Evolutionary conservation across 2,329 filamentous ascomycete genomes (phyloP).

Genomic region (Colletotrichum shisoi): DNA sequence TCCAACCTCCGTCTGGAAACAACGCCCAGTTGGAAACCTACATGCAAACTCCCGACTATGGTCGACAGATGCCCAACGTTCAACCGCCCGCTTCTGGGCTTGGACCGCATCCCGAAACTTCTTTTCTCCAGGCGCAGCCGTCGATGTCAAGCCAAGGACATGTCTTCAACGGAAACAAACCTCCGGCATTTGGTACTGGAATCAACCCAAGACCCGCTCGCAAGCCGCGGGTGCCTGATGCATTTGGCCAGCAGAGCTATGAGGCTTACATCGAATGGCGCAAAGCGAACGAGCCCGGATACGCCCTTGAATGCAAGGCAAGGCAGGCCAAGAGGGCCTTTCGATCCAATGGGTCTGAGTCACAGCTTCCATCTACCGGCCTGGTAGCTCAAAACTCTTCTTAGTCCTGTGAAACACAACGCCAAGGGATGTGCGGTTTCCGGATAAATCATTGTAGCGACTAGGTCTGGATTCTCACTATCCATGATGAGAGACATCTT

Average conservation of each 20-base stretch:
- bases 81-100: not conserved
- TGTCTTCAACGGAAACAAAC: constrained; percentile 3
- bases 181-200: not conserved
- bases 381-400: not conserved
- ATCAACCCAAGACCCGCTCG: constrained; percentile 43
- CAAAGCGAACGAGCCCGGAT: constrained; percentile 58
- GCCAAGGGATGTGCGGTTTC: not conserved
- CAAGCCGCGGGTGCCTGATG: constrained; percentile 54
- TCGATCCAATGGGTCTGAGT: not conserved
- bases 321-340: constrained; percentile 40
- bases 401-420: not conserved
- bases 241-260: constrained; percentile 55
- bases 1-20: not conserved
- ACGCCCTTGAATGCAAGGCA: constrained; percentile 56
- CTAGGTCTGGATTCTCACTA: not conserved
- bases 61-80: constrained; percentile 35
- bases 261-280: constrained; percentile 60
- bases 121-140: not conserved
- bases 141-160: not conserved
- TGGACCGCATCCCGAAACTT: not conserved
- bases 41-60: constrained; percentile 44
- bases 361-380: too few relatives aligned
- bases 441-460: not conserved
- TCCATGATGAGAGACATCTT: not conserved
- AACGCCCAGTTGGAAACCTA: not conserved